Conservation (phyloP, 768 basidiomycete species). For the Tubosaeta sp. region DNA sequence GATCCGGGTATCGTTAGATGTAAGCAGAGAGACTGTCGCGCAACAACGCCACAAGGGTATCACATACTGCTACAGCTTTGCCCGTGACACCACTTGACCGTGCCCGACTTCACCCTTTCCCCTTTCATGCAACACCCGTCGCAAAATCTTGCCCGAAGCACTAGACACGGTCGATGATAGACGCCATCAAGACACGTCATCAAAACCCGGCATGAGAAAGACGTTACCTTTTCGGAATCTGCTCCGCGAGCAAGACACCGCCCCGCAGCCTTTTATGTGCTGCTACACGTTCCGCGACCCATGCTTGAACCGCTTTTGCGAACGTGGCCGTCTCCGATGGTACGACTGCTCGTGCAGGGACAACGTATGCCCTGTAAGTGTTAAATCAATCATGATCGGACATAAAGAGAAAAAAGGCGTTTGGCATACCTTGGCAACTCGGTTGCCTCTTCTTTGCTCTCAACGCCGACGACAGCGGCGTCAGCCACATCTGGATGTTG, state of each 20-base stretch:
- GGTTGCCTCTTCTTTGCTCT: slow-evolving; percentile 62
- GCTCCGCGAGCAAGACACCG: slow-evolving; percentile 57
- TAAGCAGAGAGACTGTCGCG: background rate
- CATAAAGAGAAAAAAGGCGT: background rate
- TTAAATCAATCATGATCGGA: background rate
- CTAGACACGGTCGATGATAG: slow-evolving; percentile 32
- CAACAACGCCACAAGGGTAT: background rate
- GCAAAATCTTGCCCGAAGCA: slow-evolving; percentile 83
- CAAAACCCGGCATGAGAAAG: background rate
- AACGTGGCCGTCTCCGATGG: slow-evolving; percentile 31
- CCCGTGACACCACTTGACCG: slow-evolving; percentile 17
- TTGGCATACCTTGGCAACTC: slow-evolving; percentile 65
- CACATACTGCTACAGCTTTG: slow-evolving; percentile 12
- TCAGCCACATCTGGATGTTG: slow-evolving; percentile 76
- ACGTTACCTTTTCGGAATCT: slow-evolving; percentile 30
- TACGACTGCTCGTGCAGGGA: slow-evolving; percentile 16
- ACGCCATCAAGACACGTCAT: background rate
- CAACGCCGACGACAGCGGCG: slow-evolving; percentile 75
- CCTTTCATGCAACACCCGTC: slow-evolving; percentile 67
- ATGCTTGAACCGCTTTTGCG: slow-evolving; percentile 49
- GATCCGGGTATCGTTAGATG: background rate
- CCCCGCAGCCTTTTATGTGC: slow-evolving; percentile 78
- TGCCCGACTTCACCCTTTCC: slow-evolving; percentile 50
- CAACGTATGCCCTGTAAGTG: slow-evolving; percentile 55
- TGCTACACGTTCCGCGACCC: slow-evolving; percentile 68